Evolutionary conservation across 179 eudicot species (phyloP), one percentile per base, ranked within the genome.

Genomic region (Patellifolia procumbens): DNA sequence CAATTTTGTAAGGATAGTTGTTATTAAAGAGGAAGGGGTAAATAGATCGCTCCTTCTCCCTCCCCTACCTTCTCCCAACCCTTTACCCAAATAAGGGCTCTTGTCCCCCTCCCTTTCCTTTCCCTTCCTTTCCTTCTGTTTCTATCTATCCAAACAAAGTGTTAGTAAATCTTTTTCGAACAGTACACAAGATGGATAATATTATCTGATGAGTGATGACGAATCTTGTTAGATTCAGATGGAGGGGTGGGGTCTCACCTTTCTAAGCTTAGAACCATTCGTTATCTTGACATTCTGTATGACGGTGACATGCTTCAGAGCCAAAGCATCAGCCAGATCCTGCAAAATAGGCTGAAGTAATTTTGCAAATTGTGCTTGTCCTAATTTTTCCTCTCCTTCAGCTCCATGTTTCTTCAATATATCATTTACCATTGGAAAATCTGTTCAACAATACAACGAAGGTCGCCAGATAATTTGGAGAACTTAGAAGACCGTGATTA

Each of bases 331-430:
- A 4, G 92, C 90, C 35, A 90, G 60, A 49, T 90, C 94, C 72
- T 85, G 89, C 69, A 90, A 82, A 75, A 90, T 76, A 65, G 83
- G 82, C 80, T 88, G 91, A 46, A 90, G 84, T 74, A 90, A 67
- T 64, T 87, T 78, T 24, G 94, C 94, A 70, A 88, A 90, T 68
- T 90, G 91, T 64, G 94, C 88, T 70, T 88, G 94, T 71, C 94
- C 94, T 76, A 90, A 63, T 61, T 88, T 88, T 53, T 80, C 87
- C 46, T 85, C 87, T 62, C 90, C 91, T 62, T 85, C 92, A 62
- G 88, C 94, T 67, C 88, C 89, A 83, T 88, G 88, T 56, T 85
- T 84, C 81, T 88, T 84, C 73, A 90, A 69, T 60, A 90, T 85
- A 11, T 85, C 90, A 73, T 81, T 65, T 45, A 88, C 78, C 71